A percentile compares a stretch with the other conserved stretches of the same genome.
Evolutionary conservation across 1,284 basidiomycete species (phyloP).

Genomic region (Waitea zeae): DNA sequence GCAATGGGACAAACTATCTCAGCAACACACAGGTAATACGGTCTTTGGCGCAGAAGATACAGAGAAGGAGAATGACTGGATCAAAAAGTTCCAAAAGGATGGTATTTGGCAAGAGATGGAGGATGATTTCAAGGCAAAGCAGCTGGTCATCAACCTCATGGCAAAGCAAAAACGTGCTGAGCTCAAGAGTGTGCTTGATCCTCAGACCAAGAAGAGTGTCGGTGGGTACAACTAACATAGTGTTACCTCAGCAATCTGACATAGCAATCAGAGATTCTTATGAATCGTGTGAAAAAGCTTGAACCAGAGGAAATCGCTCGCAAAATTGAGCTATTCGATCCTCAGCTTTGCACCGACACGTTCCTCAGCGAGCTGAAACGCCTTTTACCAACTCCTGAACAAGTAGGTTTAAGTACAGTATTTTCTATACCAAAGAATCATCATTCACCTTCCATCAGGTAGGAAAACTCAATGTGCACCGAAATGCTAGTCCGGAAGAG

Average conservation of each 20-base stretch:
- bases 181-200: constrained; percentile 79
- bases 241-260: too few relatives aligned
- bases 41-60: constrained; percentile 66
- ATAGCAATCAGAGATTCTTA: constrained; percentile 59
- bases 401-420: constrained; percentile 25
- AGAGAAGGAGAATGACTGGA: constrained; percentile 57
- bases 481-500: constrained; percentile 77
- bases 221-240: constrained; percentile 33
- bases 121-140: constrained; percentile 95
- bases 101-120: constrained; percentile 96
- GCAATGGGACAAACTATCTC: constrained; percentile 95
- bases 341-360: constrained; percentile 68
- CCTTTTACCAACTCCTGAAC: constrained; percentile 79
- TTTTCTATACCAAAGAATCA: not conserved
- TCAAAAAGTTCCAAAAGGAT: constrained; percentile 63
- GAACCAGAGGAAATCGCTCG: constrained; percentile 73
- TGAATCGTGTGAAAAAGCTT: constrained; percentile 69
- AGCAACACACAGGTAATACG: constrained; percentile 69
- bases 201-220: constrained; percentile 80
- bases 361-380: constrained; percentile 80
- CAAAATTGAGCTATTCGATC: constrained; percentile 75
- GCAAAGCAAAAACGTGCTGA: constrained; percentile 72
- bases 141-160: constrained; percentile 73
- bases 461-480: constrained; percentile 84
- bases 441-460: constrained; percentile 27